Evolutionary conservation across 1,284 basidiomycete species (phyloP).

Genomic region (Mycena sp.): DNA sequence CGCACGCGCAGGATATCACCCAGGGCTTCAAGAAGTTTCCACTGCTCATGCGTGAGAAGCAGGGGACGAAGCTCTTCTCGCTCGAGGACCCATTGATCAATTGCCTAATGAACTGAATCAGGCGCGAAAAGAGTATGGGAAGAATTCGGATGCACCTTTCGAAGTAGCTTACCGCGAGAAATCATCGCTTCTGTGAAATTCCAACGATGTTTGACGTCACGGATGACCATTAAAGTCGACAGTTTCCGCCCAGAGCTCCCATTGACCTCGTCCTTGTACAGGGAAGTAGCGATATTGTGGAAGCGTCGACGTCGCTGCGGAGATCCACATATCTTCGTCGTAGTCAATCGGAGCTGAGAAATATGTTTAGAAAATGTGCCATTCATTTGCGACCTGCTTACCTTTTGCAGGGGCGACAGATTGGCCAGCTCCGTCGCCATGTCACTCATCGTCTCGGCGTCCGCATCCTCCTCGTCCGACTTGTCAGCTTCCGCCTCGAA

Average conservation of each 20-base stretch:
- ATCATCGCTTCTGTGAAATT: slow-evolving; percentile 43
- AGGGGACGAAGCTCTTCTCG: slow-evolving; percentile 8
- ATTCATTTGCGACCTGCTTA: background rate
- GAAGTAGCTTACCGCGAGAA: slow-evolving; percentile 27
- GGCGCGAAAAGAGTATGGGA: background rate
- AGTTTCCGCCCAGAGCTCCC: background rate
- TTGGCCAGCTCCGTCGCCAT: background rate
- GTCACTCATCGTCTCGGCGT: background rate
- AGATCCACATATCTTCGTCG: slow-evolving; percentile 19
- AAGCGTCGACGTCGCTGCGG: slow-evolving; percentile 20
- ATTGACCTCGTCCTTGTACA: background rate
- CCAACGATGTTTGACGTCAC: slow-evolving; percentile 40
- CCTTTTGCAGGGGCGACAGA: background rate
- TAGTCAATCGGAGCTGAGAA: slow-evolving; percentile 13
- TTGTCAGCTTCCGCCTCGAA: background rate
- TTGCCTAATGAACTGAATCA: background rate
- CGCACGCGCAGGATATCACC: no score
- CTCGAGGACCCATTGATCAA: slow-evolving; percentile 10
- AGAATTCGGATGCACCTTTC: slow-evolving; percentile 18
- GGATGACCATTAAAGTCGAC: slow-evolving; percentile 33
- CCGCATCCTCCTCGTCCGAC: background rate
- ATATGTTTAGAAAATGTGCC: background rate
- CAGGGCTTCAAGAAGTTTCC: background rate
- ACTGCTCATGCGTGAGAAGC: background rate
- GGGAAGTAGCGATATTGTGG: background rate